Evolutionary conservation across 345 rosid species (phyloP).

Genomic region (Nasturtium officinale): DNA sequence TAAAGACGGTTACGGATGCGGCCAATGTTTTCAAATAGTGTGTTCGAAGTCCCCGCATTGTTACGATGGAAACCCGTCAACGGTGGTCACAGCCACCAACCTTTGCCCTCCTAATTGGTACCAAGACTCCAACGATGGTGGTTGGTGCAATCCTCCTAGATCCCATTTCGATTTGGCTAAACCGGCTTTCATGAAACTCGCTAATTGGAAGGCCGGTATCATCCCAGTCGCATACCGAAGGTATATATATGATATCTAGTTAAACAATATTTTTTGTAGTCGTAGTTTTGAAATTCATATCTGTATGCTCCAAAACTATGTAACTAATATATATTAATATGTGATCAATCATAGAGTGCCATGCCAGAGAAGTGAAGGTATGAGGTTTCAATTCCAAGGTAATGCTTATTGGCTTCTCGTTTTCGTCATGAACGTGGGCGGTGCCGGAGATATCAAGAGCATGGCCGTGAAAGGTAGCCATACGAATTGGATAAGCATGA

Average conservation of each 20-base stretch:
- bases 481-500: slow-evolving; percentile 83
- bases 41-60: slow-evolving; percentile 62
- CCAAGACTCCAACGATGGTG: slow-evolving; percentile 56
- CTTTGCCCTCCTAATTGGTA: slow-evolving; percentile 72
- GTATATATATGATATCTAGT: slow-evolving; percentile 29
- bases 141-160: slow-evolving; percentile 79
- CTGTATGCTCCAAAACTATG: background rate
- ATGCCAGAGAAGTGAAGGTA: slow-evolving; percentile 77
- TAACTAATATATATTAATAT: background rate
- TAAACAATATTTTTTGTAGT: background rate
- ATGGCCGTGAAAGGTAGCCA: slow-evolving; percentile 72
- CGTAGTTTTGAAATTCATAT: background rate
- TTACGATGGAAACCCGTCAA: slow-evolving; percentile 56
- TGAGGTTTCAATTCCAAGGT: slow-evolving; percentile 61
- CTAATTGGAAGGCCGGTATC: slow-evolving; percentile 59
- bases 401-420: slow-evolving; percentile 69
- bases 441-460: slow-evolving; percentile 64
- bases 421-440: slow-evolving; percentile 65
- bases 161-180: slow-evolving; percentile 77
- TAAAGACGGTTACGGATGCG: slow-evolving; percentile 81
- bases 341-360: slow-evolving; percentile 55
- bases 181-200: slow-evolving; percentile 57
- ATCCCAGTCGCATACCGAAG: slow-evolving; percentile 70
- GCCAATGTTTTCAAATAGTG: slow-evolving; percentile 73
- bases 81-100: slow-evolving; percentile 72